Evolutionary conservation across 495 filamentous ascomycete species (phyloP).

Genomic region (Trichocladium antarcticum): DNA sequence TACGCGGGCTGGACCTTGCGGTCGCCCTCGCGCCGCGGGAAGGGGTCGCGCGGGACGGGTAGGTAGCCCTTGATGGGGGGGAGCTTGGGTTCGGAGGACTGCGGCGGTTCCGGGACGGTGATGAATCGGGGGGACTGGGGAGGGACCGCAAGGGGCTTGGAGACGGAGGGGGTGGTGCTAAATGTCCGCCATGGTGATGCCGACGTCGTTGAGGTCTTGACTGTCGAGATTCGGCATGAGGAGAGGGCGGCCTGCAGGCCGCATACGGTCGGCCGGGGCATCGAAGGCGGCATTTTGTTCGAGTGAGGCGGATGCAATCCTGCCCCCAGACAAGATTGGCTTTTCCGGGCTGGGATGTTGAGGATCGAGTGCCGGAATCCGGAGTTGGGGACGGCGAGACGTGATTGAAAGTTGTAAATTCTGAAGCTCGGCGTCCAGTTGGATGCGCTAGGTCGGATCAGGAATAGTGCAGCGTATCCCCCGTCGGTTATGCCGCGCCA

Average conservation of each 20-base stretch:
- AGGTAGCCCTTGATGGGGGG: slow-evolving; percentile 33
- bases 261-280: slow-evolving; percentile 14
- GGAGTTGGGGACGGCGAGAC: slow-evolving; percentile 1
- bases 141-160: slow-evolving; percentile 21
- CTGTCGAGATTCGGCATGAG: slow-evolving; percentile 55
- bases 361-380: slow-evolving; percentile 7
- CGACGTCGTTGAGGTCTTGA: slow-evolving; percentile 51
- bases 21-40: slow-evolving; percentile 27
- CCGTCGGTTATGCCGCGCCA: slow-evolving; percentile 11
- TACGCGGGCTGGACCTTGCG: slow-evolving; percentile 24
- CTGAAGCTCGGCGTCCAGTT: slow-evolving; percentile 13
- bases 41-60: slow-evolving; percentile 35
- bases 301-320: background rate
- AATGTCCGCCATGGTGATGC: slow-evolving; percentile 21
- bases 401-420: slow-evolving; percentile 18
- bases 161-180: slow-evolving; percentile 5
- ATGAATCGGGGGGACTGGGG: slow-evolving; percentile 40
- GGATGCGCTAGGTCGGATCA: slow-evolving; percentile 9
- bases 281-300: slow-evolving; percentile 5
- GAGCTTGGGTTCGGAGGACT: slow-evolving; percentile 28
- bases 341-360: slow-evolving; percentile 2
- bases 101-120: slow-evolving; percentile 35
- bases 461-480: slow-evolving; percentile 4
- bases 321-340: slow-evolving; percentile 1
- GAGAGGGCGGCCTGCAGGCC: slow-evolving; percentile 19